phyloP scores from a whole-genome alignment of 768 basidiomycete genomes.

The Calvatia gigantea region DNA sequence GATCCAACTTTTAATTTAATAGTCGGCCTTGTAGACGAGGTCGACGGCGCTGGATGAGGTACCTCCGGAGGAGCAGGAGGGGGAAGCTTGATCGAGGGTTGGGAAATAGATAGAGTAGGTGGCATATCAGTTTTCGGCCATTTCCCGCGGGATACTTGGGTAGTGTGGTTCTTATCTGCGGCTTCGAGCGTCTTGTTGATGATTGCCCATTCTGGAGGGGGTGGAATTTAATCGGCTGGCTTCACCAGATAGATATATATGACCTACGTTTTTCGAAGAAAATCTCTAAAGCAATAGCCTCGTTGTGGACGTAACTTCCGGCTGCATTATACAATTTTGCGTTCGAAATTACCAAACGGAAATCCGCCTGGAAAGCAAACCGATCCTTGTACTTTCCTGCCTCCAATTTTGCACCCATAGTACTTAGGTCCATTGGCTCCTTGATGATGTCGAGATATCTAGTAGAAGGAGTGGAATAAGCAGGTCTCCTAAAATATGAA shows the following conservation, averaged over 20 bases:
- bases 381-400: slow-evolving; percentile 84
- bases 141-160: slow-evolving; percentile 11
- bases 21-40: slow-evolving; percentile 44
- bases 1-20: slow-evolving; percentile 68
- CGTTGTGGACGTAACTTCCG: slow-evolving; percentile 69
- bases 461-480: slow-evolving; percentile 13
- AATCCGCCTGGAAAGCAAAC: slow-evolving; percentile 80
- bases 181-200: slow-evolving; percentile 81
- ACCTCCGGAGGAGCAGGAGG: slow-evolving; percentile 34
- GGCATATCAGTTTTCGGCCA: slow-evolving; percentile 6
- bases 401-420: slow-evolving; percentile 83
- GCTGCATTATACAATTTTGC: slow-evolving; percentile 81
- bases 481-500: not conserved
- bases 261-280: slow-evolving; percentile 85
- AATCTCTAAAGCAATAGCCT: slow-evolving; percentile 70
- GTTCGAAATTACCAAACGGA: slow-evolving; percentile 84
- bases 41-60: slow-evolving; percentile 14
- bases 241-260: not conserved
- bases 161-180: slow-evolving; percentile 46
- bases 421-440: slow-evolving; percentile 92
- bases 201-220: slow-evolving; percentile 74
- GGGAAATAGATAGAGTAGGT: slow-evolving; percentile 3
- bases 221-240: not conserved
- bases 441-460: slow-evolving; percentile 92
- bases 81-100: slow-evolving; percentile 32